phyloP scores from a whole-genome alignment of 2,329 filamentous ascomycete species.

The Ceratocystis cacaofunesta region DNA sequence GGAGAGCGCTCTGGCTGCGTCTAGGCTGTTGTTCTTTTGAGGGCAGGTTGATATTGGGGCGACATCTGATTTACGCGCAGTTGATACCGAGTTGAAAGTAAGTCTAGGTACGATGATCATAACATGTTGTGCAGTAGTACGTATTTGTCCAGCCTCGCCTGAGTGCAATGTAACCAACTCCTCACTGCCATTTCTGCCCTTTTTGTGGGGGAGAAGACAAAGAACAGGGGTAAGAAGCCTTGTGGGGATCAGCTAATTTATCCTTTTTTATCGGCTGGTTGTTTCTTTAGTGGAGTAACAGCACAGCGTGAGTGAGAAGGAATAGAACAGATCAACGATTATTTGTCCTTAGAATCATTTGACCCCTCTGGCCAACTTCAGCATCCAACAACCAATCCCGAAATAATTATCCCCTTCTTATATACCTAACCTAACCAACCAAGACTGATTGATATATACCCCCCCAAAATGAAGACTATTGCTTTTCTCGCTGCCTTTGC shows the following conservation, averaged over 20 bases:
- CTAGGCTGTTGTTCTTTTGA: too few relatives aligned
- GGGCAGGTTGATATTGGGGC: too few relatives aligned
- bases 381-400: background rate
- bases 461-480: slow-evolving; percentile 32
- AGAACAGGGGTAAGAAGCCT: too few relatives aligned
- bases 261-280: too few relatives aligned
- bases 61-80: too few relatives aligned
- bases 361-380: background rate
- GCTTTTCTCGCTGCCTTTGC: slow-evolving; percentile 37
- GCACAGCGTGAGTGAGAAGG: too few relatives aligned
- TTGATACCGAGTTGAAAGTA: too few relatives aligned
- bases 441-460: slow-evolving; percentile 15
- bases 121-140: too few relatives aligned
- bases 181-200: background rate
- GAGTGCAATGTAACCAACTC: background rate
- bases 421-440: background rate
- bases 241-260: background rate
- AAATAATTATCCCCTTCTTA: background rate
- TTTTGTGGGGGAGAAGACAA: too few relatives aligned
- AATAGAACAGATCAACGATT: background rate
- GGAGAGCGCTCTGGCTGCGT: too few relatives aligned
- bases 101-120: too few relatives aligned
- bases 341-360: background rate
- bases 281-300: background rate
- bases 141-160: background rate